A percentile compares a stretch with the other conserved stretches of the same genome.
These are phyloP conservation scores for Fraxinus excelsior DNA, from an alignment of 257 asterid species.

Conservation along the genomic window DNA sequence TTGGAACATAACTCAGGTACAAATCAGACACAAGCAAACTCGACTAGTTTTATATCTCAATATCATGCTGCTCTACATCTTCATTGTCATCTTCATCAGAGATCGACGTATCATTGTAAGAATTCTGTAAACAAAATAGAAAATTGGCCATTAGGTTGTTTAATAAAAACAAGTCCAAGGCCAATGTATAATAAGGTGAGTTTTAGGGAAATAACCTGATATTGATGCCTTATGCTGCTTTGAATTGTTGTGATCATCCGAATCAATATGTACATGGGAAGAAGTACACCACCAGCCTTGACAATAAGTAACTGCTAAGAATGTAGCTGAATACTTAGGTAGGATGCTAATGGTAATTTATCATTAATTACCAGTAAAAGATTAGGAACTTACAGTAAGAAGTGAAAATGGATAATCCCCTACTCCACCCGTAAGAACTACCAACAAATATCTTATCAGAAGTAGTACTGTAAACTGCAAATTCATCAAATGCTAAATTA, in stretches of 20 bases:
- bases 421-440: slow-evolving; percentile 48
- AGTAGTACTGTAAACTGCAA: slow-evolving; percentile 53
- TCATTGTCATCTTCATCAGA: slow-evolving; percentile 36
- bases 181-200: neutral
- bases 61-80: slow-evolving; percentile 21
- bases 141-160: neutral
- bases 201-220: slow-evolving; percentile 30
- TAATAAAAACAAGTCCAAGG: neutral
- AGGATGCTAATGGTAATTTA: neutral
- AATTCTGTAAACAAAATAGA: slow-evolving; percentile 26
- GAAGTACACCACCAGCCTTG: slow-evolving; percentile 63
- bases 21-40: neutral
- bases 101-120: slow-evolving; percentile 17
- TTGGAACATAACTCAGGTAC: neutral
- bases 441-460: slow-evolving; percentile 54
- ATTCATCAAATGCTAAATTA: neutral
- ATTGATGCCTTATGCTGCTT: slow-evolving; percentile 38
- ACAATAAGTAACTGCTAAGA: slow-evolving; percentile 56
- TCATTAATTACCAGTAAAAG: neutral
- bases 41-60: slow-evolving; percentile 19
- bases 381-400: slow-evolving; percentile 60
- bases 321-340: neutral
- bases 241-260: slow-evolving; percentile 58
- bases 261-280: slow-evolving; percentile 77
- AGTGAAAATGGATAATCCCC: slow-evolving; percentile 70